Percentiles rank a stretch among this genome's conserved stretches.
Conservation (phyloP, 2,329 filamentous ascomycete genomes). For the Ophiostoma triangulosporum region DNA sequence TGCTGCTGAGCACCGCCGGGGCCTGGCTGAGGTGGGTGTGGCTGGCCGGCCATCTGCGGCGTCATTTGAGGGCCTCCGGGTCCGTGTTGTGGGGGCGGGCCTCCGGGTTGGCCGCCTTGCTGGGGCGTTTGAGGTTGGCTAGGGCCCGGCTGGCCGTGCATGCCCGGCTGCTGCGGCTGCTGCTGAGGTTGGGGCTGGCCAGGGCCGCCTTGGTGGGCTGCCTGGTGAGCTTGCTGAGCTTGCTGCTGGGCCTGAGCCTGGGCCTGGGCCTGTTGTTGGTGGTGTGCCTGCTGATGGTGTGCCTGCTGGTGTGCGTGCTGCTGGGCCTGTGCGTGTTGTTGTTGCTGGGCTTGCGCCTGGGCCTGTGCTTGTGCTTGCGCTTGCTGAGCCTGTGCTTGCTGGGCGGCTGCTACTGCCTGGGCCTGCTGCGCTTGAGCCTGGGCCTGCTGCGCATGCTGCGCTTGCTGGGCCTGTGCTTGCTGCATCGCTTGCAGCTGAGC, state of each 20-base stretch:
- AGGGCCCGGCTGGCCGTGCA: conserved; percentile 3
- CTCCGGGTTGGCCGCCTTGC: conserved; percentile 22
- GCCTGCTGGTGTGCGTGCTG: conserved; percentile 13
- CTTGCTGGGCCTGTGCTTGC: conserved; percentile 21
- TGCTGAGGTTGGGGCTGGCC: neutral
- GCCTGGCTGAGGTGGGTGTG: conserved; percentile 24
- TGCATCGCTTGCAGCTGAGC: conserved; percentile 21
- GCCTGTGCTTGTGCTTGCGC: conserved; percentile 26
- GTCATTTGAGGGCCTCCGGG: conserved; percentile 18
- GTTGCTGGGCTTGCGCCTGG: conserved; percentile 24
- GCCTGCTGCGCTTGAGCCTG: conserved; percentile 20
- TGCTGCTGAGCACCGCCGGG: conserved; percentile 13
- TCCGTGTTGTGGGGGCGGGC: conserved; percentile 17
- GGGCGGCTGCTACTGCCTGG: conserved; percentile 1
- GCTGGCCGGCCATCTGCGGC: conserved; percentile 19
- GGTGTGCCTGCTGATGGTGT: conserved; percentile 24
- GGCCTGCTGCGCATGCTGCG: conserved; percentile 25
- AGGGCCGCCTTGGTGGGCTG: conserved; percentile 7
- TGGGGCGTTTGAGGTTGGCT: conserved; percentile 17
- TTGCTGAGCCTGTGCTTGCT: conserved; percentile 14
- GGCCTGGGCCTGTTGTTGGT: conserved; percentile 23
- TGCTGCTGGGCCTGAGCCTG: conserved; percentile 21
- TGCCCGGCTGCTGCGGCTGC: neutral
- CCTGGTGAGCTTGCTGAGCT: conserved; percentile 11
- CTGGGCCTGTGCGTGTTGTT: conserved; percentile 10